Base-by-base conservation (phyloP, 2,329 filamentous ascomycete species). In the Scedosporium dehoogii region DNA sequence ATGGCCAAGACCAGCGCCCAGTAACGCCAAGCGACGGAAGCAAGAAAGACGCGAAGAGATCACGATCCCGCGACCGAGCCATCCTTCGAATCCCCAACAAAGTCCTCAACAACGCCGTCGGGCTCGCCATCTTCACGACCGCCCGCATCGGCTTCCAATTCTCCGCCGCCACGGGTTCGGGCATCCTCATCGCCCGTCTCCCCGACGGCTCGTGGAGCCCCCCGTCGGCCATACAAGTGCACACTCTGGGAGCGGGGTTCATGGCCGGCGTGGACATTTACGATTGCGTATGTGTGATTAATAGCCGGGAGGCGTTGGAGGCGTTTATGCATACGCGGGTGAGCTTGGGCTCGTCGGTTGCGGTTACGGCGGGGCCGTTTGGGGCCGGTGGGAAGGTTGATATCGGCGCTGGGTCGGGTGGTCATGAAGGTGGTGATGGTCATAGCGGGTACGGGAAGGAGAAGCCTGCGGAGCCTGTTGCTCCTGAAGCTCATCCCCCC, bases 281-380 rank as follows among this genome's bases (percentile, higher is more conserved):
- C 75, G 91, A 96, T 72, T 94, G 90, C 68, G 90, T 96, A 2
- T 85, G 92, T 25, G 88, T 96, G 42, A 92, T 96, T 73, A 96
- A 96, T 75, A 89, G 84, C 3, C 80, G 83, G 51, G 82, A 89
- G 67, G 91, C 91, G 0, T 78, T 96, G 51, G 84, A 88, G 16
- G 88, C 89, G 0, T 96, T 96, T 73, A 89, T 87, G 64, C 85
- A 84, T 63, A 81, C 90, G 1, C 83, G 91, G 14, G 86, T 90
- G 66, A 92, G 89, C 1, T 75, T 96, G 0, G 91, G 91, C 3
- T 88, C 87, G 42, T 90, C 94, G 70, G 77, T 96, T 41, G 88
- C 88, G 64, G 89, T 90, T 4, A 85, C 86, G 0, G 91, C 90
- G 0, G 87, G 83, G 0, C 82, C 82, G 0, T 82, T 86, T 38